These are phyloP conservation scores for Naegleria gruberi DNA, from an alignment of 208 protist genomes.

Conservation along the genomic window DNA sequence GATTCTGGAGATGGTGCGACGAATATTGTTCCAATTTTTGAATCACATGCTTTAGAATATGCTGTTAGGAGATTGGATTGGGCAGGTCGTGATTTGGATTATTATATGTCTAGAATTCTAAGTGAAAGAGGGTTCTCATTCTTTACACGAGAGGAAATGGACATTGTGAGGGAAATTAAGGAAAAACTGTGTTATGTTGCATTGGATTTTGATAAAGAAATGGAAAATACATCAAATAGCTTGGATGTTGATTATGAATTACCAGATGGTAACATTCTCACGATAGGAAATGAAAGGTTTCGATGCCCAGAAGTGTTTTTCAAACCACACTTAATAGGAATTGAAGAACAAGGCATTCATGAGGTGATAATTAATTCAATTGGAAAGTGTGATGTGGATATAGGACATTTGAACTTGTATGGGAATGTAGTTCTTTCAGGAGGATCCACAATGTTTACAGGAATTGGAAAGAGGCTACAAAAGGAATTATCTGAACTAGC, in stretches of 20 bases:
- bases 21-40: conserved; percentile 73
- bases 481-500: conserved; percentile 88
- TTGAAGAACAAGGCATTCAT: not conserved
- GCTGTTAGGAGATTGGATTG: conserved; percentile 39
- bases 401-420: conserved; percentile 84
- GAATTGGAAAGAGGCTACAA: conserved; percentile 87
- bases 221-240: no score
- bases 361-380: conserved; percentile 57
- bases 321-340: not conserved
- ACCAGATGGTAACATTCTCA: not conserved
- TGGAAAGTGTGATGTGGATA: conserved; percentile 87
- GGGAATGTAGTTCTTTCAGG: conserved; percentile 88
- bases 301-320: not conserved
- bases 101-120: conserved; percentile 41
- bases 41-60: conserved; percentile 71
- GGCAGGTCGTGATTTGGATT: conserved; percentile 57
- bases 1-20: conserved; percentile 75
- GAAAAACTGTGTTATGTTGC: not conserved
- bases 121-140: no score
- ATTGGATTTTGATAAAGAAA: not conserved
- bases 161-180: not conserved
- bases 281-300: not conserved
- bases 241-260: not conserved
- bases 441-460: conserved; percentile 89
- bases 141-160: no score